These are phyloP conservation scores for Mycena leptocephala DNA, from an alignment of 768 basidiomycete species.

Conservation along the genomic window DNA sequence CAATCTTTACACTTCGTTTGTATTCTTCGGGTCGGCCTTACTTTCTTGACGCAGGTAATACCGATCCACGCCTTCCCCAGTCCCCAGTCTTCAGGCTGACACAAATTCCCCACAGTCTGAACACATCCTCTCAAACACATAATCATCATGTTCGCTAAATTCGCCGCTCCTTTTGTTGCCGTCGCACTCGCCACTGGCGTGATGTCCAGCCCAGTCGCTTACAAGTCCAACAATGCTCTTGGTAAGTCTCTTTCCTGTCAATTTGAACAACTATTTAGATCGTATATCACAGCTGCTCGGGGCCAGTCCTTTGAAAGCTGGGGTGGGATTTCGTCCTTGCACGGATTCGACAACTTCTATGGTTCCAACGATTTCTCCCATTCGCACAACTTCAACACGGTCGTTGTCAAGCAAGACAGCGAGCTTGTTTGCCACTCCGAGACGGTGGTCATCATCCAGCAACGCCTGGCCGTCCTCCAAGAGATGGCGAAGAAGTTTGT, in stretches of 20 bases:
- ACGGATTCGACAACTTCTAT: conserved; percentile 63
- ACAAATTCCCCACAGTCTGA: conserved; percentile 27
- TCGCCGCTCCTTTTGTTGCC: conserved; percentile 47
- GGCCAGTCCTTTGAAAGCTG: conserved; percentile 38
- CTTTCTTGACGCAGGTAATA: conserved; percentile 46
- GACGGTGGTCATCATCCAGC: conserved; percentile 60
- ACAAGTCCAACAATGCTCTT: conserved; percentile 37
- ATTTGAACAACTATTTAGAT: not conserved
- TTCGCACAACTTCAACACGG: conserved; percentile 47
- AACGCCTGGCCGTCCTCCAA: conserved; percentile 61
- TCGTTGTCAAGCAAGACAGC: conserved; percentile 53
- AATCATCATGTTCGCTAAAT: conserved; percentile 57
- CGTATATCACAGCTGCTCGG: conserved; percentile 31
- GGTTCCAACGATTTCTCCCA: conserved; percentile 62
- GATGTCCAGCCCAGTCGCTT: conserved; percentile 43
- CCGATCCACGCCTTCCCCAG: not conserved
- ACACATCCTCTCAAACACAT: conserved; percentile 38
- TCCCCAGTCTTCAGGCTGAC: not conserved
- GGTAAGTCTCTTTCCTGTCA: conserved; percentile 9
- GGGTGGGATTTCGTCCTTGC: conserved; percentile 37
- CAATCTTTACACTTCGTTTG: conserved; percentile 42
- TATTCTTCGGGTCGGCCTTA: conserved; percentile 41
- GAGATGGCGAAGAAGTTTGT: conserved; percentile 65
- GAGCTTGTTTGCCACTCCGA: conserved; percentile 59
- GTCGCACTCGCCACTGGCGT: conserved; percentile 49